These are phyloP conservation scores for Ramaria sp. DNA, from an alignment of 768 basidiomycete species.

Conservation along the genomic window DNA sequence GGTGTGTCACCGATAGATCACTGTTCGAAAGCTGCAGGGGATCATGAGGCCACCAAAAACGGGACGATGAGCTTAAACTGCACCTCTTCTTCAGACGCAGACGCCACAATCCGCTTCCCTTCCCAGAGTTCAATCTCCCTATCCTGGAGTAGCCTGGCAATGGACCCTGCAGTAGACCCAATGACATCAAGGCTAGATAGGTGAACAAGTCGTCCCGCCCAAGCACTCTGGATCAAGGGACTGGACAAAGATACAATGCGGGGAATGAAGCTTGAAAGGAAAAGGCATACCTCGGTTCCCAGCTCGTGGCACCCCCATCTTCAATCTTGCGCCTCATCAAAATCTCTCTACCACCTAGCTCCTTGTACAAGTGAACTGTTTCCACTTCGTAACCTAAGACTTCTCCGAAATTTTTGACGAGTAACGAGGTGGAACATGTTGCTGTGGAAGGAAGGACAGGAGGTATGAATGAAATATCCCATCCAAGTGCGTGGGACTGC, in stretches of 20 bases:
- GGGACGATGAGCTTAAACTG: not conserved
- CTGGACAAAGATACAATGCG: conserved; percentile 19
- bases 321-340: conserved; percentile 50
- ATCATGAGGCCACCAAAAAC: not conserved
- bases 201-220: conserved; percentile 46
- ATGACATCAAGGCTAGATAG: conserved; percentile 54
- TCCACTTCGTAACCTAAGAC: conserved; percentile 52
- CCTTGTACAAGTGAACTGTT: conserved; percentile 55
- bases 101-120: conserved; percentile 43
- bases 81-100: conserved; percentile 36
- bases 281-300: conserved; percentile 43
- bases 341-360: conserved; percentile 53
- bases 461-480: conserved; percentile 55
- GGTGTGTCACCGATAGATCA: conserved; percentile 39
- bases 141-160: conserved; percentile 49
- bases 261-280: not conserved
- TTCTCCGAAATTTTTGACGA: conserved; percentile 42
- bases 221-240: conserved; percentile 45
- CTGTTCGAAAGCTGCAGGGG: conserved; percentile 17
- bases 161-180: conserved; percentile 51
- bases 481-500: conserved; percentile 52
- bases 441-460: conserved; percentile 48
- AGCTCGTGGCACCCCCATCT: conserved; percentile 41
- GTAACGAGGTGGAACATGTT: conserved; percentile 47
- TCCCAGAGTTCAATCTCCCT: conserved; percentile 58